Base-by-base conservation (phyloP, 1,284 basidiomycete genomes). In the Peniophora sp. region DNA sequence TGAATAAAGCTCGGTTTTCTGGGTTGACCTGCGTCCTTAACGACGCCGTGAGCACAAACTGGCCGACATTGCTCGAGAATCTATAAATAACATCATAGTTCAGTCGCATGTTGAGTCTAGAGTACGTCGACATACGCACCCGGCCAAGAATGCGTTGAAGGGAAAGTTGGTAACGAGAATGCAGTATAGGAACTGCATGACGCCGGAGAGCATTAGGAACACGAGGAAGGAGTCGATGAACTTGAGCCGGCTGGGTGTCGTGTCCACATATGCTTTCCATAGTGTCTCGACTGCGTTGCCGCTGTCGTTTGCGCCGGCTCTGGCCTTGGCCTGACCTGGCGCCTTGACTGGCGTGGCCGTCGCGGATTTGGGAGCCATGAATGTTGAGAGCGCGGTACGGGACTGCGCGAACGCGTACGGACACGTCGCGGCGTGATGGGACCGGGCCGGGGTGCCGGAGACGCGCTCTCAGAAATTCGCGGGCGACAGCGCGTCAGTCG, bases 91-190 rank as follows among this genome's bases (percentile, higher is more conserved):
- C 10, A 10, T n/a, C 20, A 3, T 27, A 23, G 34, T 42, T 14
- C 3, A 39, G 23, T 36, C 42, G 20, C 22, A 6, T 14, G n/a
- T 12, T 20, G 20, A 15, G 20, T 0, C 15, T 41, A 47, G 20
- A 47, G 27, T 45, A 20, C 15, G 20, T 45, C 9, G 9, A 24
- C 14, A 3, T 1, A 70, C 88, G 59, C 70, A 98, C 94, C 94
- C 93, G 59, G 93, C 87, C 54, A 97, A 70, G 71, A 98, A 99
- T 34, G 95, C 92, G 62, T 98, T 97, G 78, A 97, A 98, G 14
- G 96, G 96, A 68, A 87, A 99, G 71, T 88, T 89, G 51, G 94
- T 93, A 57, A 99, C 76, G 56, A 93, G 75, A 32, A 97, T 68
- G 68, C 96, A 93, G 72, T 99, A 98, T 15, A 81, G 70, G 68